Conservation (phyloP, 2,329 filamentous ascomycete species). For the Stenocarpella maydis region DNA sequence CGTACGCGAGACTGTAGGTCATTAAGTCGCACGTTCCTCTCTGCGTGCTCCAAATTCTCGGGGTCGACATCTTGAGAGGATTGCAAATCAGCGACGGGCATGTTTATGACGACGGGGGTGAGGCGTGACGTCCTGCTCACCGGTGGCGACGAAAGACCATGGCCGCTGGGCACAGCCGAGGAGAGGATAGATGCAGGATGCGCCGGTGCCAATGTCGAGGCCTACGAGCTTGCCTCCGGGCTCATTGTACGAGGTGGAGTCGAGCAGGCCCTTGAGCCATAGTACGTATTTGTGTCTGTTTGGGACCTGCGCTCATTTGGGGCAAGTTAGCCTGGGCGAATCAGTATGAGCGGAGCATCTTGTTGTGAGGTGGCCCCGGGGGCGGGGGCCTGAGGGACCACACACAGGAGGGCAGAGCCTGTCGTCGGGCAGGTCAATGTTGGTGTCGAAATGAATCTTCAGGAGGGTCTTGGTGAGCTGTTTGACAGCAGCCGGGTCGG, state of each 20-base stretch:
- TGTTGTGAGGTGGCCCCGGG: not conserved
- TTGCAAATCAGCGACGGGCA: not conserved
- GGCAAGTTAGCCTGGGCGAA: constrained; percentile 16
- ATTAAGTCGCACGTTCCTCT: constrained; percentile 73
- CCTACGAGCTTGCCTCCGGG: constrained; percentile 66
- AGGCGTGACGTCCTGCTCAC: constrained; percentile 39
- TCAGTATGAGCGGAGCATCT: not conserved
- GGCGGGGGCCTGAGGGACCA: constrained; percentile 17
- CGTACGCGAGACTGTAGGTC: constrained; percentile 69
- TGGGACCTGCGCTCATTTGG: constrained; percentile 53
- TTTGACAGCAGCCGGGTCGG: constrained; percentile 77
- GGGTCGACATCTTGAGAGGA: constrained; percentile 73
- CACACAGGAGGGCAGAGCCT: constrained; percentile 85
- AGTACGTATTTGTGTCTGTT: constrained; percentile 87
- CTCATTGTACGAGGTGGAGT: constrained; percentile 68
- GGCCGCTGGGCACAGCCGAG: constrained; percentile 75
- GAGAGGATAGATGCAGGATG: constrained; percentile 90
- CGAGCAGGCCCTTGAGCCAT: constrained; percentile 85
- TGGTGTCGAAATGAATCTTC: constrained; percentile 76
- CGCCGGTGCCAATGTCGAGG: constrained; percentile 88
- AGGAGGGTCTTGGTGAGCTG: constrained; percentile 84
- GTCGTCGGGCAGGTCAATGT: constrained; percentile 76
- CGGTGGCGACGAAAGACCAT: constrained; percentile 78
- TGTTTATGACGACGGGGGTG: not conserved
- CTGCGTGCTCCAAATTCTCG: constrained; percentile 72